Percentiles rank a stretch among this genome's conserved stretches.
phyloP scores from a whole-genome alignment of 768 basidiomycete species.

The Naganishia vaughanmartiniae region DNA sequence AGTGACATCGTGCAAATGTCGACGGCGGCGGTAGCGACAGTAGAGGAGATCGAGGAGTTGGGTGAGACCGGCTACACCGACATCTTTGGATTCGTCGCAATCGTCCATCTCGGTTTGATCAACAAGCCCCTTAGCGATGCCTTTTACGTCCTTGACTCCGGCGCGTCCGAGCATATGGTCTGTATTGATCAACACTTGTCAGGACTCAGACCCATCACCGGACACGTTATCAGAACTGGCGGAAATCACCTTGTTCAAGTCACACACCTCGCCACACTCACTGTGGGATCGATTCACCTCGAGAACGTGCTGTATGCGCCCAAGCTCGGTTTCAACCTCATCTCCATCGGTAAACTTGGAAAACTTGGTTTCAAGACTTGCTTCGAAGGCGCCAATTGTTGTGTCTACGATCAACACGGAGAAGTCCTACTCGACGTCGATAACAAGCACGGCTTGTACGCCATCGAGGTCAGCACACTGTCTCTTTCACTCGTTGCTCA shows the following conservation, averaged over 20 bases:
- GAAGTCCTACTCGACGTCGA: not conserved
- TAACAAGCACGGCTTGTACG: conserved; percentile 11
- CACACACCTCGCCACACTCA: not conserved
- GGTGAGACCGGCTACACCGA: too few species aligned
- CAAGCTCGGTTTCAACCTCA: conserved; percentile 10
- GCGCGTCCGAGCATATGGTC: conserved; percentile 8
- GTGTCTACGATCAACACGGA: not conserved
- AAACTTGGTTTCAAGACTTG: not conserved
- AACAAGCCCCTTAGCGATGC: not conserved
- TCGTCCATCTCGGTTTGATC: not conserved
- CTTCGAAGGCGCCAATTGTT: not conserved
- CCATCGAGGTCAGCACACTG: conserved; percentile 3
- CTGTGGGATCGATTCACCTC: not conserved
- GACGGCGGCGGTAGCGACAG: too few species aligned
- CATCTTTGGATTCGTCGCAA: not conserved
- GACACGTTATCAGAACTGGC: not conserved
- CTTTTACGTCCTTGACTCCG: conserved; percentile 1
- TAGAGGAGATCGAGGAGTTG: too few species aligned
- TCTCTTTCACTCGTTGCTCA: not conserved
- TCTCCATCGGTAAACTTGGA: conserved; percentile 3
- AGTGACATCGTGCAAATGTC: too few species aligned
- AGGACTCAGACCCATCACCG: not conserved
- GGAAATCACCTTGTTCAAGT: not conserved
- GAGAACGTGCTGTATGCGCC: not conserved
- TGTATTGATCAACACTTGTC: not conserved